Base-by-base conservation (phyloP, 179 eudicot species). In the Camellia oleifera region DNA sequence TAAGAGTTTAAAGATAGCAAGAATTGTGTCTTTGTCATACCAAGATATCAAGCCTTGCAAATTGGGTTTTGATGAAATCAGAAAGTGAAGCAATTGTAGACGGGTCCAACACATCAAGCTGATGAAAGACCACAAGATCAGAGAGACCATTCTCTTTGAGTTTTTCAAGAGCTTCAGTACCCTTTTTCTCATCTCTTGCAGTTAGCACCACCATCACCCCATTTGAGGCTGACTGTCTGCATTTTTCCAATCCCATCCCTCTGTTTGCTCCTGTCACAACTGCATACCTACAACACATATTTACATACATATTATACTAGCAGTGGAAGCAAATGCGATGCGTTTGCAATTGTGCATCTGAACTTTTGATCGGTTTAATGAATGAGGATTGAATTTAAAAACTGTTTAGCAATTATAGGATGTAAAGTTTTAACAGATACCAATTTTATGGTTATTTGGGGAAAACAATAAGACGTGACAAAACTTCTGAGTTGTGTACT, bases 151-250 rank as follows among this genome's bases (percentile, higher is more conserved):
- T 66, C 3, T 12, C 73, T 52, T 10, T 53, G 62, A 77, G 32
- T 15, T 48, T 64, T n/a, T 77, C 79, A 48, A 77, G 42, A 54
- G 88, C 88, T 74, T n/a, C n/a, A n/a, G n/a, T 7, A 10, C 88
- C 88, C 60, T 42, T 82, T 18, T 78, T 81, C 75, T 78, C 85
- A 60, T 85, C 83, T 58, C 88, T 77, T 1, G 85, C 81, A 3
- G 83, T 82, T n/a, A 82, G 64, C 0, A 85, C 72, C 42, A 85
- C 85, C 40, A 13, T 57, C 32, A 85, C 77, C 20, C 88, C 88
- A 12, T 83, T 7, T 0, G 80, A 67, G 23, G 82, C 72, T 15
- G 65, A 50, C 12, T 77, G 79, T 58, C 50, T 65, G 11, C 79
- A 77, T 15, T 52, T 65, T 52, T 77, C 79, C 4, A 77, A 26